phyloP scores from a whole-genome alignment of 148 eudicot genomes.

The Amaranthus palmeri region DNA sequence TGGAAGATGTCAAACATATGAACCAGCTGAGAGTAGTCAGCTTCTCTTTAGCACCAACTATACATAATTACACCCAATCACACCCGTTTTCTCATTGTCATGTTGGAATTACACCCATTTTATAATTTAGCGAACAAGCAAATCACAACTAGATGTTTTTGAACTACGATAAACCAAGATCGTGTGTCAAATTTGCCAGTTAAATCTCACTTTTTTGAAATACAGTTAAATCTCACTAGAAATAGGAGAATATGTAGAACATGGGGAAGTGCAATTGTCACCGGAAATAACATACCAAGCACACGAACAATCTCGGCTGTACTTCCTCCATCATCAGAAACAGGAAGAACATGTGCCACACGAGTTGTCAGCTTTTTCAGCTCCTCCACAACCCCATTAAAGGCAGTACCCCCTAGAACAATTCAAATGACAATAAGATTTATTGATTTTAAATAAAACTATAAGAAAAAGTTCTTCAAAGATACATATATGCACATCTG shows the following conservation, averaged over 20 bases:
- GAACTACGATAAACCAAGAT: no score
- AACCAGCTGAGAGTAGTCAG: background rate
- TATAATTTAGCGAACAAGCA: background rate
- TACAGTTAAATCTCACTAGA: background rate
- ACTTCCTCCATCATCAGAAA: slow-evolving; percentile 99
- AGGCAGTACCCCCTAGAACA: slow-evolving; percentile 90
- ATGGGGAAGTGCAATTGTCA: background rate
- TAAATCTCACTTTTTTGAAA: no score
- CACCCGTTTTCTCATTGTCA: background rate
- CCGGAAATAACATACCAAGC: slow-evolving; percentile 57
- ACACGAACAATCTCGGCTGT: slow-evolving; percentile 99
- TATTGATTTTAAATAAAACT: background rate
- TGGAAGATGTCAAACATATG: slow-evolving; percentile 7
- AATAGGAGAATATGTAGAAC: background rate
- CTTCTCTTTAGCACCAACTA: slow-evolving; percentile 1
- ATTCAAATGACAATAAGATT: background rate
- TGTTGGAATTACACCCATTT: slow-evolving; percentile 1
- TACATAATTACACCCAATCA: background rate
- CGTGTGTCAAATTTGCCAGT: no score
- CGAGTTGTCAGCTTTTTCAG: slow-evolving; percentile 84
- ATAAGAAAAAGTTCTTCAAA: background rate
- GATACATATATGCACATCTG: background rate
- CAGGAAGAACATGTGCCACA: slow-evolving; percentile 94
- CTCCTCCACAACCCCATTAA: slow-evolving; percentile 94
- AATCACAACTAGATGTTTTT: background rate